A percentile compares a stretch with the other conserved stretches of the same genome.
Evolutionary conservation across 1,139 yeast species (phyloP).

Genomic region (Wickerhamomyces sp.): DNA sequence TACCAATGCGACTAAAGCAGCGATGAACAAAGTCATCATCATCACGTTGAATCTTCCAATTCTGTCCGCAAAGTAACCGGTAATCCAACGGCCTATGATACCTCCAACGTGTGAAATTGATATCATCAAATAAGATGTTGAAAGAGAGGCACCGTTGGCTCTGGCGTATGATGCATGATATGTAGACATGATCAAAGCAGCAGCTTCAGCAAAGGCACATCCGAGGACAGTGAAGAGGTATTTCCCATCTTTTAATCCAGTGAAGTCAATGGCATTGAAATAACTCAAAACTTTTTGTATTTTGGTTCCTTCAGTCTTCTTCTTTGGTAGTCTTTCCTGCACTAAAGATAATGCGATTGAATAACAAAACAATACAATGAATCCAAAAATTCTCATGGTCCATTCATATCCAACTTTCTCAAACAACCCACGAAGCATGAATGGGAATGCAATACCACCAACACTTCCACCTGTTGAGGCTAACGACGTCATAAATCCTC

Average conservation of each 20-base stretch:
- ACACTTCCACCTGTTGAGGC: constrained; percentile 67
- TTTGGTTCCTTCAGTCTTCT: constrained; percentile 6
- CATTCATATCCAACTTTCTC: constrained; percentile 48
- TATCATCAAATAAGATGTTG: constrained; percentile 45
- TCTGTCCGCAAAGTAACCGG: constrained; percentile 50
- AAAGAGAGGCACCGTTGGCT: constrained; percentile 43
- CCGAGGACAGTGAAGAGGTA: constrained; percentile 24
- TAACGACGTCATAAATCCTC: constrained; percentile 58
- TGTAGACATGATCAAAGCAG: constrained; percentile 47
- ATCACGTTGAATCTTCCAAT: constrained; percentile 47
- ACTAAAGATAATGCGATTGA: constrained; percentile 26
- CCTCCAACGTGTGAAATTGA: constrained; percentile 59
- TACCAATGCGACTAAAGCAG: constrained; percentile 28
- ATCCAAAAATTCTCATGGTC: constrained; percentile 54
- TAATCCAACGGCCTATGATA: constrained; percentile 51
- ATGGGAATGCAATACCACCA: constrained; percentile 63
- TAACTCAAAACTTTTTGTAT: constrained; percentile 9
- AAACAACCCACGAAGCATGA: constrained; percentile 50
- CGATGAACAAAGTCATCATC: constrained; percentile 33
- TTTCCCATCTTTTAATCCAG: constrained; percentile 19
- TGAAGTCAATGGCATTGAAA: constrained; percentile 22
- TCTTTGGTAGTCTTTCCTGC: constrained; percentile 18
- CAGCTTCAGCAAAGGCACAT: constrained; percentile 30
- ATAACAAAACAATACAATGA: constrained; percentile 27
- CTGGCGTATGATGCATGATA: constrained; percentile 53